Conservation (phyloP, 257 asterid genomes). For the Solanum piurae region DNA sequence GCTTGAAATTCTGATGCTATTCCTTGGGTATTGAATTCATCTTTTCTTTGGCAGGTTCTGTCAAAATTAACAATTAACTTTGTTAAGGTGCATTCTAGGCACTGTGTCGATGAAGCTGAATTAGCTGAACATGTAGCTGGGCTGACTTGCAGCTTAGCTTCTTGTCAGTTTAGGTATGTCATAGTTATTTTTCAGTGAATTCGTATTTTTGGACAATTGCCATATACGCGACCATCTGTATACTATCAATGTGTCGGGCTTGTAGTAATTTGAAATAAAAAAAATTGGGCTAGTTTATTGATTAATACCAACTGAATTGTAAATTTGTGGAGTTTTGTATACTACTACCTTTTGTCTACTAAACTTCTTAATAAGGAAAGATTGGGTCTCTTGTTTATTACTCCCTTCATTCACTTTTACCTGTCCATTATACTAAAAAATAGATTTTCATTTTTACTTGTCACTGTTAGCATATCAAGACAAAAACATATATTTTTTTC, state of each 20-base stretch:
- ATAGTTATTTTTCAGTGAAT: background rate
- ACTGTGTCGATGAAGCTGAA: conserved; percentile 86
- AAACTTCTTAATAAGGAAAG: background rate
- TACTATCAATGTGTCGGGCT: background rate
- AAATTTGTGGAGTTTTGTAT: background rate
- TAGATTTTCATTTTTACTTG: background rate
- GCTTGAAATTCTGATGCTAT: background rate
- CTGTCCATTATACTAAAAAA: background rate
- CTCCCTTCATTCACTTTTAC: background rate
- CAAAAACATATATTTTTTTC: background rate
- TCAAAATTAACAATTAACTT: conserved; percentile 62
- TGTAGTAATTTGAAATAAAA: background rate
- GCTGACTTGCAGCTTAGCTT: conserved; percentile 81
- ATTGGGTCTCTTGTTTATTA: background rate
- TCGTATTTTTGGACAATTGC: background rate
- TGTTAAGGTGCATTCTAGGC: conserved; percentile 67
- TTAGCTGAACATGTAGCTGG: conserved; percentile 93
- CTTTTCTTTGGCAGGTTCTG: conserved; percentile 30
- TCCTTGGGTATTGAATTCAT: background rate
- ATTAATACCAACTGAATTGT: background rate
- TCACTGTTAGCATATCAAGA: background rate
- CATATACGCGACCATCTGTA: background rate
- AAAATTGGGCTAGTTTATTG: background rate
- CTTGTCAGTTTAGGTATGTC: conserved; percentile 77
- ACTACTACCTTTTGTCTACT: background rate